Percentiles rank a stretch among this genome's conserved stretches.
phyloP scores from a whole-genome alignment of 352 stramenopile species.

The Phytophthora foliorum region DNA sequence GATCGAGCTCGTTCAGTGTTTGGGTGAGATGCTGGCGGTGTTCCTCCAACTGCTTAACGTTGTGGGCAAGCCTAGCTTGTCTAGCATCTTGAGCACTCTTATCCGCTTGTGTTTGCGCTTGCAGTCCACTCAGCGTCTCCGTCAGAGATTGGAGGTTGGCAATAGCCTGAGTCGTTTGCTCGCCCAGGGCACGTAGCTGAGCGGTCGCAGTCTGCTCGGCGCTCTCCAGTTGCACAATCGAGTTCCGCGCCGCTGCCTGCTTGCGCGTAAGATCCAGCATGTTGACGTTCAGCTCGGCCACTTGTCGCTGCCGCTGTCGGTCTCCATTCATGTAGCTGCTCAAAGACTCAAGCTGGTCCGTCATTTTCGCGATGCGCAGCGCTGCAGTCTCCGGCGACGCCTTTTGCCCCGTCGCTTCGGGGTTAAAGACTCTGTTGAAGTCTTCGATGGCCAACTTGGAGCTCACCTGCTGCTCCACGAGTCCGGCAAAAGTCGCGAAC shows the following conservation, averaged over 20 bases:
- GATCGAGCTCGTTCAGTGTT: constrained; percentile 52
- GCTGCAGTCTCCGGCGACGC: constrained; percentile 58
- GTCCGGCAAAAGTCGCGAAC: constrained; percentile 64
- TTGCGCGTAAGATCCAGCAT: constrained; percentile 63
- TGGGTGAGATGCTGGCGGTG: constrained; percentile 41
- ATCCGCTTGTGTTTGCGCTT: constrained; percentile 34
- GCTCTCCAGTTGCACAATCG: constrained; percentile 55
- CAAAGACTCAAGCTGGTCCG: constrained; percentile 54
- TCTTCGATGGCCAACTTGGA: constrained; percentile 69
- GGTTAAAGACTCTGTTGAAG: constrained; percentile 76
- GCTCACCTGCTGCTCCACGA: constrained; percentile 62
- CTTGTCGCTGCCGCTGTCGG: constrained; percentile 53
- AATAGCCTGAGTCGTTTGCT: constrained; percentile 32
- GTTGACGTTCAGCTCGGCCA: constrained; percentile 56
- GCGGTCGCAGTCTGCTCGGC: constrained; percentile 37
- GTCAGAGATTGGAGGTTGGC: constrained; percentile 30
- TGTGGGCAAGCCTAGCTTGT: constrained; percentile 24
- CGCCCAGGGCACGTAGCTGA: constrained; percentile 33
- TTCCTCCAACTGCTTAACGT: constrained; percentile 42
- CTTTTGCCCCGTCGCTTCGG: constrained; percentile 57
- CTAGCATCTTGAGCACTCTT: constrained; percentile 28
- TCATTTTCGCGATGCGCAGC: constrained; percentile 59
- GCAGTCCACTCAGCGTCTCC: constrained; percentile 22
- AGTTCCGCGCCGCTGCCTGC: constrained; percentile 51
- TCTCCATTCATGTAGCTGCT: constrained; percentile 60